These are phyloP conservation scores for Graphilbum ipis-grandicollis DNA, from an alignment of 2,329 filamentous ascomycete species.

Conservation along the genomic window DNA sequence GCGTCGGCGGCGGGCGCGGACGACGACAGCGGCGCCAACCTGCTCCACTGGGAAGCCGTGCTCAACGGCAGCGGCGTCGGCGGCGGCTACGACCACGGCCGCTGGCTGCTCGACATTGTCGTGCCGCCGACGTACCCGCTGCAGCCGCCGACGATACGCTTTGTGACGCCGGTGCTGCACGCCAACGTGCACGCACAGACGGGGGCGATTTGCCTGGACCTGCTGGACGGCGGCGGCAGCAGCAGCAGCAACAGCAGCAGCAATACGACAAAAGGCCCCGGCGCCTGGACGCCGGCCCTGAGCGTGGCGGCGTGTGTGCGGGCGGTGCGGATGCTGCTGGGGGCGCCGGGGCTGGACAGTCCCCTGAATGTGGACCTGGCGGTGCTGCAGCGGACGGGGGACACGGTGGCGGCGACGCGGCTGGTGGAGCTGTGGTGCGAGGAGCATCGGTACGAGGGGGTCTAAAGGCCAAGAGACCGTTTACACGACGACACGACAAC, in stretches of 20 bases:
- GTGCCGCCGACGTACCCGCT: conserved; percentile 69
- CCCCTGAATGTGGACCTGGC: conserved; percentile 70
- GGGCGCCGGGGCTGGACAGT: conserved; percentile 51
- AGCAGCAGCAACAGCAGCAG: not conserved
- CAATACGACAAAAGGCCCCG: no score
- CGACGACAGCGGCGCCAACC: conserved; percentile 24
- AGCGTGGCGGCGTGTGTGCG: conserved; percentile 60
- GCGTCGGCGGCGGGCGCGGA: not conserved
- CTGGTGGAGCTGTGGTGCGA: conserved; percentile 56
- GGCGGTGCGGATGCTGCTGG: conserved; percentile 52
- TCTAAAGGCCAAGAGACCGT: not conserved
- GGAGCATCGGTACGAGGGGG: conserved; percentile 30
- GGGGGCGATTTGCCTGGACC: conserved; percentile 87
- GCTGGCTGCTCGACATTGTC: conserved; percentile 65
- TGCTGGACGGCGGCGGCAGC: conserved; percentile 32
- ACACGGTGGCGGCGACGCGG: conserved; percentile 47
- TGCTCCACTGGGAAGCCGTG: conserved; percentile 41
- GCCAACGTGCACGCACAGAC: conserved; percentile 55
- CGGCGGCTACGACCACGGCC: conserved; percentile 45
- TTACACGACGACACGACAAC: no score
- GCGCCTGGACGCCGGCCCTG: conserved; percentile 70
- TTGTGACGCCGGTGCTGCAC: conserved; percentile 73
- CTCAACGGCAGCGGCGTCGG: conserved; percentile 40
- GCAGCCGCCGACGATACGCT: conserved; percentile 57
- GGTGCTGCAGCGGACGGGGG: conserved; percentile 49